phyloP scores from a whole-genome alignment of 371 early-diverging fungal species.

The Rhizopus sp. region DNA sequence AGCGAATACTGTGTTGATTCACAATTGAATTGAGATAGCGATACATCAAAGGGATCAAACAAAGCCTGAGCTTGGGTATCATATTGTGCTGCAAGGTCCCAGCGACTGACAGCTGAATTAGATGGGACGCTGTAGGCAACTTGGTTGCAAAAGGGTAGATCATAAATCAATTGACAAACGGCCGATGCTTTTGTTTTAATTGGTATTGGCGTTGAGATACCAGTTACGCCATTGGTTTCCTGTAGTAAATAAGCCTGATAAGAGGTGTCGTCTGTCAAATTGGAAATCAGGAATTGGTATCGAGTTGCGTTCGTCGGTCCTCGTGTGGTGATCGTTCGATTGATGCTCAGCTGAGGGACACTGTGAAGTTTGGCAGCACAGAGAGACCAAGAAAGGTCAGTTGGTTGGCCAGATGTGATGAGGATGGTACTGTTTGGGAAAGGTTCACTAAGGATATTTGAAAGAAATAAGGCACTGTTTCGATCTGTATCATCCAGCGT shows the following conservation, averaged over 20 bases:
- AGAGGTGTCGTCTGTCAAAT: conserved; percentile 34
- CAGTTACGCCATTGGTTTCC: conserved; percentile 27
- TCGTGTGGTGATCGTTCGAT: conserved; percentile 36
- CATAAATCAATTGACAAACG: conserved; percentile 59
- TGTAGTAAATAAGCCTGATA: conserved; percentile 55
- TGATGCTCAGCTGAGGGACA: conserved; percentile 31
- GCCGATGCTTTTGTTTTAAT: conserved; percentile 39
- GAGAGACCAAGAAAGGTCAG: conserved; percentile 43
- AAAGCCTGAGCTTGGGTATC: conserved; percentile 44
- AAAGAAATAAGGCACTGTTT: conserved; percentile 53
- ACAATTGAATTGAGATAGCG: conserved; percentile 63
- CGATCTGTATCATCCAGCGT: conserved; percentile 60
- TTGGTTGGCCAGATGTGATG: conserved; percentile 33
- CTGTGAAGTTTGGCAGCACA: conserved; percentile 49
- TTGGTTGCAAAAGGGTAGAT: conserved; percentile 57
- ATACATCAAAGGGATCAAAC: conserved; percentile 53
- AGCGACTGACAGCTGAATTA: conserved; percentile 16
- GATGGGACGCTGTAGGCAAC: conserved; percentile 64
- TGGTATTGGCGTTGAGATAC: conserved; percentile 35
- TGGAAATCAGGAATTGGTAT: conserved; percentile 39
- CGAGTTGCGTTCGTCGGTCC: conserved; percentile 24
- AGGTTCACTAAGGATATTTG: conserved; percentile 28
- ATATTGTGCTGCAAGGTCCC: conserved; percentile 40
- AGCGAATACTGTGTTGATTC: conserved; percentile 60
- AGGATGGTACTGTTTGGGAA: conserved; percentile 49